Evolutionary conservation across 768 basidiomycete species (phyloP), one percentile per base, ranked within the genome.

Genomic region (Tulasnella sp.): DNA sequence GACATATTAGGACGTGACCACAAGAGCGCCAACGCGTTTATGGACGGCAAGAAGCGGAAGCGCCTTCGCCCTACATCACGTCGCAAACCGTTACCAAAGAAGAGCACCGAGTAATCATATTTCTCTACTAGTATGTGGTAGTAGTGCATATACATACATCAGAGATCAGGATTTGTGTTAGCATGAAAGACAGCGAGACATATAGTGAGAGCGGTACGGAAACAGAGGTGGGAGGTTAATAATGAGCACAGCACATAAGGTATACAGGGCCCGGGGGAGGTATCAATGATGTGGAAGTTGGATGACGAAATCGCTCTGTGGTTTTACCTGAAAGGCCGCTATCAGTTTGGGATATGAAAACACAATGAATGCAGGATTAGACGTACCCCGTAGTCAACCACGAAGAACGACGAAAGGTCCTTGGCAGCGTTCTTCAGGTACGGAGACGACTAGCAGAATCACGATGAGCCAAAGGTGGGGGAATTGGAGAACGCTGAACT

Each of bases 1-100:
- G 98, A 99, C 84, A 84, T 89, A 20, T 87, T 99, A 2, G 96
- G 96, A 39, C 90, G 98, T 79, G 95, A 98, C 81, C 89, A 92
- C 75, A 95, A 94, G 87, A 90, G 86, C 75, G 97, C 94, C 3
- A 93, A 92, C 77, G 91, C 91, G 35, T 99, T 98, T 82, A 87
- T 87, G 37, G 87, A 89, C 70, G 97, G 97, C 23, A 97, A 95
- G 88, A 95, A 94, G 87, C 88, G 93, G 83, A 98, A 93, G 86
- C 91, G 91, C 77, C 87, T 87, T 48, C 93, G 93, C 84, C 93
- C 94, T 15, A 71, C 55, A 35, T 79, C 79, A 11, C 57, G 57
- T 55, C 79, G 79, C 4, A 40, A 79, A 32, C 67, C 71, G 32
- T 61, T 78, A 23, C 72, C 71, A 13, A 40, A 40, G 37, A 40